Conservation (phyloP, 176 grass and related monocot genomes). For the Avena sativa region DNA sequence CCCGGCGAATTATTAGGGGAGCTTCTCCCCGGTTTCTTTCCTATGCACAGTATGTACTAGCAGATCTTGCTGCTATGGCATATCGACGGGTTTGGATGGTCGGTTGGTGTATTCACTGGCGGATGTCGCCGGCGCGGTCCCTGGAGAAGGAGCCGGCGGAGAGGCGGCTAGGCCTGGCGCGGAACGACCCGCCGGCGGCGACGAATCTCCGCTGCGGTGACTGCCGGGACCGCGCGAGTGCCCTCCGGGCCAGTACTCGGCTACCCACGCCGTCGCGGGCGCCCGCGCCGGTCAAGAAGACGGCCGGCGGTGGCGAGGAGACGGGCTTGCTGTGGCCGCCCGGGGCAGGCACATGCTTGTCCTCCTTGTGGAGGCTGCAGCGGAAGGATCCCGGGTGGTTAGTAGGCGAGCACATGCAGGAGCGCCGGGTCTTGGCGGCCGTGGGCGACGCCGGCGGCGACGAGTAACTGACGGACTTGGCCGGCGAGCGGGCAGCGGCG, state of each 20-base stretch:
- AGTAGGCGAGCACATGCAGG: constrained; percentile 73
- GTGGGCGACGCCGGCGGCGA: background rate
- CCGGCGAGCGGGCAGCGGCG: constrained; percentile 19
- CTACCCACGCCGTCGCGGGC: constrained; percentile 22
- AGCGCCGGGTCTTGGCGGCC: background rate
- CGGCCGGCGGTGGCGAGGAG: background rate
- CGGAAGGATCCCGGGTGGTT: constrained; percentile 71
- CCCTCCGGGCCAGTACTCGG: constrained; percentile 51
- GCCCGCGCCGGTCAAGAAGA: background rate
- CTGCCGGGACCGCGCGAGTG: constrained; percentile 50
- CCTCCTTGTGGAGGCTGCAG: constrained; percentile 68
- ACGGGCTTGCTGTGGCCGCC: constrained; percentile 9
- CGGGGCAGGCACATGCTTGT: background rate
- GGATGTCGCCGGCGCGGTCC: constrained; percentile 36
- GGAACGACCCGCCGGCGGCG: background rate
- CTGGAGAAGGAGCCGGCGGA: constrained; percentile 51
- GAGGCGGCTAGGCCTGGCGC: constrained; percentile 46
- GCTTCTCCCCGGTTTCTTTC: background rate
- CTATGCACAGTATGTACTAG: background rate
- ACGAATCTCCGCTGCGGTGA: constrained; percentile 49
- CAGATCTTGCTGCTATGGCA: background rate
- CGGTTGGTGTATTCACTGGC: background rate
- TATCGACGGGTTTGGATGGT: background rate
- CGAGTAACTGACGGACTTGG: constrained; percentile 37
- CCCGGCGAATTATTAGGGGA: background rate